A percentile compares a stretch with the other conserved stretches of the same genome.
phyloP scores from a whole-genome alignment of 257 asterid genomes.

The Ehretia macrophylla region DNA sequence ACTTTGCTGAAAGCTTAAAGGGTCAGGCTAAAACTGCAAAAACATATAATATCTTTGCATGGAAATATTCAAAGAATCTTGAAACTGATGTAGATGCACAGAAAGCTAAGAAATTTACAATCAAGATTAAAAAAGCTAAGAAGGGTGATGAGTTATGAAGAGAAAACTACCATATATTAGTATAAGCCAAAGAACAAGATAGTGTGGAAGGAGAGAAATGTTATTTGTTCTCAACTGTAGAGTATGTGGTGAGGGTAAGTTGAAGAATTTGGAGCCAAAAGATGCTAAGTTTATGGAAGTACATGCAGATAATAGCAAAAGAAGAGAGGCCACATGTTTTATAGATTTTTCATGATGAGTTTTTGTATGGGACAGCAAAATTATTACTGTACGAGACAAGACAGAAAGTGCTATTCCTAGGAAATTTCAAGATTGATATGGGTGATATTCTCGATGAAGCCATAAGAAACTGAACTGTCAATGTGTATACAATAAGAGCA shows the following conservation, averaged over 20 bases:
- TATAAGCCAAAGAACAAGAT: not conserved
- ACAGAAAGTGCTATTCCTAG: too few relatives aligned
- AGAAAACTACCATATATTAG: not conserved
- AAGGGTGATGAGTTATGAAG: not conserved
- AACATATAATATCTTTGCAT: too few relatives aligned
- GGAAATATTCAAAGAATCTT: too few relatives aligned
- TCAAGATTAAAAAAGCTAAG: slow-evolving; percentile 1
- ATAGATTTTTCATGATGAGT: slow-evolving; percentile 9
- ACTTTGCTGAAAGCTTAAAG: not conserved
- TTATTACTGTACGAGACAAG: not conserved
- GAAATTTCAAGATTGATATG: too few relatives aligned
- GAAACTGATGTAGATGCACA: slow-evolving; percentile 2
- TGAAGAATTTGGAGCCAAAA: slow-evolving; percentile 12
- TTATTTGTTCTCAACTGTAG: not conserved
- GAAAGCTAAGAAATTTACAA: not conserved
- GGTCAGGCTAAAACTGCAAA: not conserved
- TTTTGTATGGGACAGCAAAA: slow-evolving; percentile 9
- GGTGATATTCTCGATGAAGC: too few relatives aligned
- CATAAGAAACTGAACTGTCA: too few relatives aligned
- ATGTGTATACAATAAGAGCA: too few relatives aligned
- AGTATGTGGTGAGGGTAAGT: slow-evolving; percentile 2
- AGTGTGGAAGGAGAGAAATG: not conserved
- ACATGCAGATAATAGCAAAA: slow-evolving; percentile 9
- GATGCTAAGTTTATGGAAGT: slow-evolving; percentile 12
- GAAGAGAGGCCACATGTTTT: slow-evolving; percentile 15